Evolutionary conservation across 257 asterid species (phyloP), one percentile per base, ranked within the genome.

Genomic region (Fraxinus anomala): DNA sequence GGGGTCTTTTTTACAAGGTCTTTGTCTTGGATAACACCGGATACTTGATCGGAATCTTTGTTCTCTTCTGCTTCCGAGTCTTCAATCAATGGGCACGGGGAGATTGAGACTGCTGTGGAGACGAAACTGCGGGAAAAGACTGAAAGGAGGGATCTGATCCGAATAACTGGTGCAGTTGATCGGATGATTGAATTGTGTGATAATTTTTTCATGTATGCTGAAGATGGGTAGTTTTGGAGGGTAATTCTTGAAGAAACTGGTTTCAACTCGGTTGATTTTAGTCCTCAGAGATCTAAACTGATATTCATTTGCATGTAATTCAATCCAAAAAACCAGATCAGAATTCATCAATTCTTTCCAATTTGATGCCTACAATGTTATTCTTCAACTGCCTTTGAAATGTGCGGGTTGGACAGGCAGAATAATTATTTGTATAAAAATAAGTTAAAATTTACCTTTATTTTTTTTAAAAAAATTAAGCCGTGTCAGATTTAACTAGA

Each of bases 1-100:
- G 78, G 73, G 23, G 85, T 24, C 78, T 78, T 87, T 1, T 71
- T 83, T 5, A 91, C 91, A 66, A 92, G 91, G 79, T 85, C 85
- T 66, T 87, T 87, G n/a, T 80, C 85, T 76, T 86, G 77, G 21
- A 84, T 77, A 19, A 72, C 83, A 11, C 70, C 61, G 7, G 51
- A 8, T 31, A 79, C 36, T 39, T 39, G 65, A 76, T 59, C 63
- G n/a, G 37, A 40, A 36, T 34, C 3, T 40, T 42, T 54, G 33
- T 30, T 69, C 24, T 66, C 79, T 51, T 73, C 49, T 17, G 56
- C 39, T 49, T 67, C 82, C 5, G 75, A 66, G 28, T 33, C 76
- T 37, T 76, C 14, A 39, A 30, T 24, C 69, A 63, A 63, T 63
- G 36, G 33, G 69, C 19, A 10, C 16, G n/a, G 6, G 34, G 36